phyloP scores from a whole-genome alignment of 441 rosid genomes.

The Arabidopsis hybrid region DNA sequence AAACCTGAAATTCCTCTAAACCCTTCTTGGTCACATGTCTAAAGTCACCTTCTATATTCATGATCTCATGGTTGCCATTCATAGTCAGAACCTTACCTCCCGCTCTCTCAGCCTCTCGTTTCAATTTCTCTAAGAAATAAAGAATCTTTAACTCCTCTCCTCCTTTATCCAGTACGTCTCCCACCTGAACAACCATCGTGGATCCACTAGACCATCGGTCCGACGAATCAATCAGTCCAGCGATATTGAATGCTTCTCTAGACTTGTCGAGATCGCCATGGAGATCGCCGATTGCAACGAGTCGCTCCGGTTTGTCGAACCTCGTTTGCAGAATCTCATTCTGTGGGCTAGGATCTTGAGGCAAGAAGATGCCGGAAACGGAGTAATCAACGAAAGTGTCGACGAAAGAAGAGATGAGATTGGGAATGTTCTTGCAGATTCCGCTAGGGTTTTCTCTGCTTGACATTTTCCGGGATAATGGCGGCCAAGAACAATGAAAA shows the following conservation, averaged over 20 bases:
- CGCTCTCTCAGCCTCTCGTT: constrained; percentile 62
- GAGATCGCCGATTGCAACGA: constrained; percentile 84
- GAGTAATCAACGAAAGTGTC: constrained; percentile 85
- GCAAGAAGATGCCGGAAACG: constrained; percentile 69
- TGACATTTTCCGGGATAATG: constrained; percentile 32
- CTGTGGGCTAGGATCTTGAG: constrained; percentile 34
- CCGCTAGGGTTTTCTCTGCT: constrained; percentile 18
- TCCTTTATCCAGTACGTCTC: constrained; percentile 88
- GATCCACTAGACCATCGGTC: constrained; percentile 80
- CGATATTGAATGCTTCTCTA: constrained; percentile 65
- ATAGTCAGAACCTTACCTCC: constrained; percentile 77
- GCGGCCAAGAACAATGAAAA: too few relatives aligned
- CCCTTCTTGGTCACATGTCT: constrained; percentile 65
- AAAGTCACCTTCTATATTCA: constrained; percentile 88
- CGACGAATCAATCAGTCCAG: constrained; percentile 69
- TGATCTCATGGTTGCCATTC: constrained; percentile 96
- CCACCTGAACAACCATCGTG: constrained; percentile 76
- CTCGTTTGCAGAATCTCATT: constrained; percentile 32
- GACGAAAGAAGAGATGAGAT: constrained; percentile 69
- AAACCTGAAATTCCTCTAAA: constrained; percentile 66
- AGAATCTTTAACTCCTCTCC: constrained; percentile 80
- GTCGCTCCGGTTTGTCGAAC: constrained; percentile 59
- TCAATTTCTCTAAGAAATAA: constrained; percentile 75
- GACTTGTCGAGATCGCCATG: constrained; percentile 86
- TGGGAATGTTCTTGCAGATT: constrained; percentile 58